Evolutionary conservation across 2,329 filamentous ascomycete species (phyloP), one percentile per base, ranked within the genome.

Genomic region (Calonectria pseudoturangicola): DNA sequence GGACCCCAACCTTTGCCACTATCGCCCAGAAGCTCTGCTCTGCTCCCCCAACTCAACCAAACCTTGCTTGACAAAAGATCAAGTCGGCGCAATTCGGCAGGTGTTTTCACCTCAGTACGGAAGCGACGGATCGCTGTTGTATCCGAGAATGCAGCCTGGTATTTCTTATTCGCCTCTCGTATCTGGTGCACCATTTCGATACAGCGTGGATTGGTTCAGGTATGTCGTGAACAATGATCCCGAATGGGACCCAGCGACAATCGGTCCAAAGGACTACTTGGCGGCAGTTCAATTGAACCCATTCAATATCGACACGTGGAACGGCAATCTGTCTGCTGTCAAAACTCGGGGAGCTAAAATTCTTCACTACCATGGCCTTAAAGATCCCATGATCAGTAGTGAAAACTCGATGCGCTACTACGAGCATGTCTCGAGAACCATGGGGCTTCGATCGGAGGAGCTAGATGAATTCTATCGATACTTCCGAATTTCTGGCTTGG

Each of bases 401-500:
- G 73, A 74, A 36, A 79, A 76, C 73, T 76, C 77, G 21, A 72
- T 69, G 15, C 73, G 75, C 13, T 77, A 75, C 66, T 79, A 76
- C 36, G 70, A 79, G 39, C 74, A 70, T 39, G 71, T 79, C n/a
- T 69, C 74, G 4, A 58, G 63, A 27, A 76, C 72, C 8, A 75
- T 79, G 80, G 45, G 81, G 80, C 43, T 84, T 79, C 74, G 30
- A 41, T 79, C 39, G 0, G 58, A 54, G 2, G 80, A 82, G 39
- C 69, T 87, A 39, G 87, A 86, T 5, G 85, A 87, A 16, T 88
- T 88, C 78, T 92, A 89, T 81, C 80, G 83, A 1, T 86, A 87
- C 77, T 90, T 90, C 79, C 82, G 82, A n/a, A 85, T 91, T 36
- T 88, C 88, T 0, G 89, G 89, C 0, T 88, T 68, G 21, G 84